Evolutionary conservation across 1,284 basidiomycete genomes (phyloP), one percentile per base, ranked within the genome.

Genomic region (Phaffia rhodozyma): DNA sequence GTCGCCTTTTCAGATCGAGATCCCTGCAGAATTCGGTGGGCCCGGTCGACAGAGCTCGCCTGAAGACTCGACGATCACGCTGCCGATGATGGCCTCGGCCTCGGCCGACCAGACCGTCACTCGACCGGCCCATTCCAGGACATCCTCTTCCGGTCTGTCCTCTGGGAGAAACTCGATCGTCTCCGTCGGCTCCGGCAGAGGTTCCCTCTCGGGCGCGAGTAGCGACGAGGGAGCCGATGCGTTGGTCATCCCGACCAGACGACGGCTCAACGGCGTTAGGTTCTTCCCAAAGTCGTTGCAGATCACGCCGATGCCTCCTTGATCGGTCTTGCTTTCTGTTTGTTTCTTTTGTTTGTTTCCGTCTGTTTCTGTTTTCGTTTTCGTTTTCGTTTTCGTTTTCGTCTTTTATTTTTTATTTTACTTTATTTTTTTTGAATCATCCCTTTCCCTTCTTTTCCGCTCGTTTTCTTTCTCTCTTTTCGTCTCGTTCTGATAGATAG

Each of bases 191-290:
- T 23, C 52, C 21, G 13, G 32, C 16, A 18, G 9, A 34, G 32
- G 32, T 34, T 34, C 32, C 9, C n/a, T 32, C 0, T 49, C 54
- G 1, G 53, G 32, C 13, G 13, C 20, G 21, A 54, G 53, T 18
- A 62, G 60, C 54, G 60, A 62, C 5, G 60, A 62, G 9, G 60
- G 60, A 3, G 13, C 21, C 23, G 60, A 34, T 34, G 53, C n/a
- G 51, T 21, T 23, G 53, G 60, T 20, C 25, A 23, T 21, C 25
- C 38, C 7, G 43, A 43, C 54, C 55, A 62, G 47, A 1, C 34
- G 29, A 43, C 54, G 27, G 32, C 9, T 34, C 5, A 34, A 34
- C 32, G 32, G 32, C 4, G 32, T 34, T 4, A 34, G 32, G 32
- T 34, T 34, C 32, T 34, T 34, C 9, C 32, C 52, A 50, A 32